These are phyloP conservation scores for Datura wrightii DNA, from an alignment of 257 asterid species.

Conservation along the genomic window DNA sequence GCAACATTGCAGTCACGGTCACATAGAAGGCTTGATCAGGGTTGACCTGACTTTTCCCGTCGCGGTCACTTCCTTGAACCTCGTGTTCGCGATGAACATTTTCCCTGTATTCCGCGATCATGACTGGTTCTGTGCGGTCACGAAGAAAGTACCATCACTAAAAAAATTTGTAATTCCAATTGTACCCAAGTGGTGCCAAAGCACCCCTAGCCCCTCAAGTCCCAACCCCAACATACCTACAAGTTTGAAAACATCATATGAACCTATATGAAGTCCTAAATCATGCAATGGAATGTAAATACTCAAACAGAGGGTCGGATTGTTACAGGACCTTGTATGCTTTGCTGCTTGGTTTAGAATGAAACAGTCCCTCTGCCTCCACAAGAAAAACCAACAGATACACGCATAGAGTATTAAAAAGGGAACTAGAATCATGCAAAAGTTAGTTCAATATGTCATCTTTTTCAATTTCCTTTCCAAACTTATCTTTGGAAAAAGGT, in stretches of 20 bases:
- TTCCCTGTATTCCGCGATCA: not conserved
- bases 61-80: not conserved
- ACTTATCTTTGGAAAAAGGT: not conserved
- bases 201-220: not conserved
- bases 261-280: not conserved
- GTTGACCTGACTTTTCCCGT: not conserved
- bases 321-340: not conserved
- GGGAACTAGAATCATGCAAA: not conserved
- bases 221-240: not conserved
- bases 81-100: not conserved
- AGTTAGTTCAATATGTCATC: not conserved
- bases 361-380: not conserved
- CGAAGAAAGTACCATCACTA: not conserved
- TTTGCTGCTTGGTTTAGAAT: slow-evolving; percentile 15
- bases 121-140: not conserved
- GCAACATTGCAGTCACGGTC: not conserved
- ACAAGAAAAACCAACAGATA: not conserved
- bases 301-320: not conserved
- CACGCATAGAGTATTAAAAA: not conserved
- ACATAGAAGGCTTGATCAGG: not conserved
- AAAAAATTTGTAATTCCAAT: not conserved
- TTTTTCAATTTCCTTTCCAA: not conserved
- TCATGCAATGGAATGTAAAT: not conserved
- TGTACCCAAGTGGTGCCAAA: not conserved
- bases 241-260: not conserved